phyloP scores from a whole-genome alignment of 2,329 filamentous ascomycete species.

The Alternaria solani region DNA sequence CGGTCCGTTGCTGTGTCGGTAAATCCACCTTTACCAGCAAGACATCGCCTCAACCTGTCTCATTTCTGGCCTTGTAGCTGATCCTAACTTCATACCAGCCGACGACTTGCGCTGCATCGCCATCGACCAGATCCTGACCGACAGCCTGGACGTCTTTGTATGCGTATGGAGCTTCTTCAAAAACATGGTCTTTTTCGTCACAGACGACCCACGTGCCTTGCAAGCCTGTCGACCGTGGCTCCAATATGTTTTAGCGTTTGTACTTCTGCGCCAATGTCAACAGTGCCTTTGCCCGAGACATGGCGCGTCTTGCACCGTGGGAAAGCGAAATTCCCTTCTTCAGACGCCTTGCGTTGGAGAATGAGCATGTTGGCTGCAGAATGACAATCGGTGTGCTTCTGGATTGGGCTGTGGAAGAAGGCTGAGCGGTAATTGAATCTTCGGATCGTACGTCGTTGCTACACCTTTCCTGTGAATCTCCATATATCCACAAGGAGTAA shows the following conservation, averaged over 20 bases:
- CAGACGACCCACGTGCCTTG: constrained; percentile 51
- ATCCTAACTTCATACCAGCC: constrained; percentile 48
- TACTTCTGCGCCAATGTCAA: constrained; percentile 45
- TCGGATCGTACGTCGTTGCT: constrained; percentile 40
- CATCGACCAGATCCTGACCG: constrained; percentile 44
- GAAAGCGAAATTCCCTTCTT: constrained; percentile 49
- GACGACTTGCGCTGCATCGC: constrained; percentile 42
- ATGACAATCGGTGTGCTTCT: constrained; percentile 52
- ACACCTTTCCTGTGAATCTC: constrained; percentile 53
- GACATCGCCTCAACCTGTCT: constrained; percentile 24
- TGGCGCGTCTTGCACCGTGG: constrained; percentile 50
- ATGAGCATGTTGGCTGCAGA: constrained; percentile 43
- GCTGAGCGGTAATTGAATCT: constrained; percentile 30
- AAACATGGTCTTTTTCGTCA: constrained; percentile 49
- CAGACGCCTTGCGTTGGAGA: constrained; percentile 35
- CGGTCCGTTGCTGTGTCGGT: neutral
- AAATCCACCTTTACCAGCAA: neutral
- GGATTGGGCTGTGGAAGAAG: constrained; percentile 49
- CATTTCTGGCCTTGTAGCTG: constrained; percentile 51
- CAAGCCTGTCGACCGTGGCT: constrained; percentile 26
- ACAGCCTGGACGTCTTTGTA: constrained; percentile 52
- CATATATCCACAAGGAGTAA: constrained; percentile 22
- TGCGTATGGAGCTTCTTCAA: constrained; percentile 51
- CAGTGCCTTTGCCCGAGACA: constrained; percentile 50
- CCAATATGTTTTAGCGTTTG: constrained; percentile 39